Evolutionary conservation across 345 rosid species (phyloP), one percentile per base, ranked within the genome.

Genomic region (Murraya paniculata): DNA sequence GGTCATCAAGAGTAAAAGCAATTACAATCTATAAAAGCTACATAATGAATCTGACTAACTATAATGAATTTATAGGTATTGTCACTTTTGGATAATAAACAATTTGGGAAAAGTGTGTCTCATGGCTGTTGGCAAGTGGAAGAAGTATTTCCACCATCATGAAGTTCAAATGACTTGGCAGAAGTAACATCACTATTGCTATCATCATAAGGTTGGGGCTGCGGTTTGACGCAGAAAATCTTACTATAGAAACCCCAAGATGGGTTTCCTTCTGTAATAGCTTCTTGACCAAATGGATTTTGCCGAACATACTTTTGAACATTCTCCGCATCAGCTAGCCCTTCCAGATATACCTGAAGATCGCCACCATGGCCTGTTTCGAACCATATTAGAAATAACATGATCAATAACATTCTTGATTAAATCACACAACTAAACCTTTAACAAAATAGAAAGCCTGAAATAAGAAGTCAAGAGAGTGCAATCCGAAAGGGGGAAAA

Each of bases 261-360:
- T 19, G 89, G 79, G 38, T 85, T 78, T 36, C 89, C 72, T 82
- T 87, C 83, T 11, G 94, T 88, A 53, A 94, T 91, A 9, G 93
- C 84, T 53, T 78, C 74, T 83, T 96, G 95, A 70, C 99, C 99
- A 72, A 89, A 89, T 64, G 97, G 97, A 84, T 96, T 89, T 78
- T 88, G 82, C 24, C 78, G 81, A 55, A 94, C 89, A 77, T 79
- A 94, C 74, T 88, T 85, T 68, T 79, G 94, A 81, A 94, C 93
- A 60, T 89, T 83, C 18, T 81, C 85, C 0, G 91, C 91, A 78
- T 69, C 81, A 6, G 89, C 90, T 86, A 96, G 75, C 53, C 80
- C 78, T 85, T 91, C 93, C 39, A 96, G 85, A 80, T 94, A 94
- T 21, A 81, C 76, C 55, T 89, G 91, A 60, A 96, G 89, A 70